Base-by-base conservation (phyloP, 2,329 filamentous ascomycete species). In the Clarireedia monteithiana region DNA sequence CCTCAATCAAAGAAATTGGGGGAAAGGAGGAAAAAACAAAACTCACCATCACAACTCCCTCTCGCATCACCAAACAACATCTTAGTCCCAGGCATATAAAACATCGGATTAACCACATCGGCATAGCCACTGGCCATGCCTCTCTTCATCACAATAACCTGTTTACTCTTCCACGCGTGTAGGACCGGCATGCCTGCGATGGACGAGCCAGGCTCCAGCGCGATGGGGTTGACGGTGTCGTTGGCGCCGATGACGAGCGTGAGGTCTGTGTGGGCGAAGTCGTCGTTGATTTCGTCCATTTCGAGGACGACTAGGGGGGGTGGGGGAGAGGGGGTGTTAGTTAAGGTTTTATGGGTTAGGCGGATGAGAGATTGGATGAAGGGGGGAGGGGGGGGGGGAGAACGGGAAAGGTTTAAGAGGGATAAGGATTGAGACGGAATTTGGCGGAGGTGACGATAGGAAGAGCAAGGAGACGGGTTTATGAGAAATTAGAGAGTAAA, bases 31-130 rank as follows among this genome's bases (percentile, higher is more conserved):
- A 44, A 14, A 27, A 1, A 39, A 52, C 5, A 44, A 48, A 48
- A 64, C 63, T 56, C 66, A 87, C 84, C 88, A 75, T 94, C 89
- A 67, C 88, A 92, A 58, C 85, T 88, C 58, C 82, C 80, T 74
- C 89, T 92, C 20, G 91, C 91, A 73, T 96, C 91, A 26, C 91
- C 90, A 72, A 96, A 95, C 57, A 96, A 71, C 91, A 95, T 96
- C 74, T 86, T 88, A 2, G 90, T 91, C 51, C 86, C 86, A 3
- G 88, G 86, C 87, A 91, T 92, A 72, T 85, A 94, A 72, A 95
- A 94, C 89, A 96, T 91, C 1, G 91, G 90, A 68, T 96, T 96
- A 10, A 87, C 88, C 9, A 96, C 89, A 72, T 96, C 90, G 20
- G 91, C 89, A 71, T 95, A 95, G 59, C 90, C 90, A 68, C 87